Percentiles rank a stretch among this genome's conserved stretches.
Conservation (phyloP, 108 stramenopile genomes). For the Skeletonema tropicum region DNA sequence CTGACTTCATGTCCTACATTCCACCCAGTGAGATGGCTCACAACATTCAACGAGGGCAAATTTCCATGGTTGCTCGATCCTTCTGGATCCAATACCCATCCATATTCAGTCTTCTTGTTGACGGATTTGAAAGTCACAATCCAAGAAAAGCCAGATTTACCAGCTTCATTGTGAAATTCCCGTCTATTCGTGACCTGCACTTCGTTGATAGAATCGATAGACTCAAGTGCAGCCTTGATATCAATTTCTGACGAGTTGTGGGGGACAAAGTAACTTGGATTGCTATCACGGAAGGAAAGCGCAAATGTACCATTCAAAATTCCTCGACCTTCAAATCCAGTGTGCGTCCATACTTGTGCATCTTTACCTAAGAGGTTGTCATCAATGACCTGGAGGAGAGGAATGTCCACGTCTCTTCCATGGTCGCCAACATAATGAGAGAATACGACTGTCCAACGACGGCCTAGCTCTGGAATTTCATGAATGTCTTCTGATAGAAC, state of each 20-base stretch:
- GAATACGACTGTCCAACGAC: conserved; percentile 61
- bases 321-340: conserved; percentile 44
- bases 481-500: conserved; percentile 39
- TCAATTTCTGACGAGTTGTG: conserved; percentile 47
- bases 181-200: conserved; percentile 38
- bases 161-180: conserved; percentile 15
- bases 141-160: conserved; percentile 47
- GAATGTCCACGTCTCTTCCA: conserved; percentile 39
- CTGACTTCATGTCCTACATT: conserved; percentile 41
- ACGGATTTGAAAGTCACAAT: conserved; percentile 52
- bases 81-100: conserved; percentile 49
- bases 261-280: conserved; percentile 27
- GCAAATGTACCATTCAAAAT: conserved; percentile 55
- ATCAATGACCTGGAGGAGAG: conserved; percentile 32
- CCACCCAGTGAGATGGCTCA: conserved; percentile 56
- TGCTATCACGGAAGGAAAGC: conserved; percentile 44
- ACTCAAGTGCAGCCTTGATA: conserved; percentile 46
- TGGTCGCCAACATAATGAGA: conserved; percentile 35
- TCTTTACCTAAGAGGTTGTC: conserved; percentile 29
- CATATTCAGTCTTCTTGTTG: conserved; percentile 50
- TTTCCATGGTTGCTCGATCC: conserved; percentile 50
- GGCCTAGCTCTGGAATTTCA: conserved; percentile 49
- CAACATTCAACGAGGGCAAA: conserved; percentile 52
- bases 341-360: conserved; percentile 43
- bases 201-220: conserved; percentile 50